These are phyloP conservation scores for Saprolegnia diclina DNA, from an alignment of 352 stramenopile species.

Conservation along the genomic window DNA sequence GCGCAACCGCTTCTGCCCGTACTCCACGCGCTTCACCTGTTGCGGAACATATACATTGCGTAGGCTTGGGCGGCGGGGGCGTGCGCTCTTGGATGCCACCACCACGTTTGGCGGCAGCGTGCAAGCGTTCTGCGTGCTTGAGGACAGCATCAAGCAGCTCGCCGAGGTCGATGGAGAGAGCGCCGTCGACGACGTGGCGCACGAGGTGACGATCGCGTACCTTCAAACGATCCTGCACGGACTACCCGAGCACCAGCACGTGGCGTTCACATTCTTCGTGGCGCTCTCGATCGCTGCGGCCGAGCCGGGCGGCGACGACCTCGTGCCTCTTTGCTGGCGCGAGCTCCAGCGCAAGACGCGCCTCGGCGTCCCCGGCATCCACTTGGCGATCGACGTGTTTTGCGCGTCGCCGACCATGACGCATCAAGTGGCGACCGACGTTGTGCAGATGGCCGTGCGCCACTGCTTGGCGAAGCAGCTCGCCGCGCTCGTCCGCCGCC, in stretches of 20 bases:
- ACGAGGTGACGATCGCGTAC: conserved; percentile 9
- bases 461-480: background rate
- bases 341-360: background rate
- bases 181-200: background rate
- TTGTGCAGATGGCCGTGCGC: background rate
- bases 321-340: background rate
- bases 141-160: conserved; percentile 8
- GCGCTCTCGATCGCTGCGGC: conserved; percentile 13
- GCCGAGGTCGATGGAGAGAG: conserved; percentile 2
- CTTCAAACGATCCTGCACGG: conserved; percentile 11
- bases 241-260: conserved; percentile 3
- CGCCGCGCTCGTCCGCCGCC: too few relatives aligned
- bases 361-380: background rate
- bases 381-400: background rate
- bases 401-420: conserved; percentile 10
- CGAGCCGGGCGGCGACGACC: background rate
- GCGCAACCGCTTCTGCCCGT: background rate
- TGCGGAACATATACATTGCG: background rate
- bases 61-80: conserved; percentile 14
- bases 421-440: conserved; percentile 1
- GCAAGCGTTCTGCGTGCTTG: conserved; percentile 7
- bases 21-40: too few relatives aligned
- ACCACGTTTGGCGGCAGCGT: conserved; percentile 2
- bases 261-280: conserved; percentile 23
- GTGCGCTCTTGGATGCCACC: conserved; percentile 4